A percentile compares a stretch with the other conserved stretches of the same genome.
Conservation (phyloP, 225 moss, liverwort and hornwort genomes). For the Pseudoscleropodium purum region DNA sequence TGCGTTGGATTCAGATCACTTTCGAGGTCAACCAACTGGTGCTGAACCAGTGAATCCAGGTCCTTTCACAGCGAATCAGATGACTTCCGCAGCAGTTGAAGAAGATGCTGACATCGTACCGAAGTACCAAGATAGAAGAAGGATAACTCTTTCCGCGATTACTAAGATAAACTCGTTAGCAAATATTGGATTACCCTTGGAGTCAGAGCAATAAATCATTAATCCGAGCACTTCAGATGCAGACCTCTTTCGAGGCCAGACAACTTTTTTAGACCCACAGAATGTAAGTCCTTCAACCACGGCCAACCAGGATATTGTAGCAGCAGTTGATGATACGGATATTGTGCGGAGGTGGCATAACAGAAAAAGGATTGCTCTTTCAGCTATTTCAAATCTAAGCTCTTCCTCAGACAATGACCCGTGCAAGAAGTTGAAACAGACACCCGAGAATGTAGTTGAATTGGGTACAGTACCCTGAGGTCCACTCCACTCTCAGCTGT, state of each 20-base stretch:
- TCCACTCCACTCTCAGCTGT: background rate
- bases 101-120: background rate
- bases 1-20: background rate
- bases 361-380: conserved; percentile 18
- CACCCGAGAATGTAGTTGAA: background rate
- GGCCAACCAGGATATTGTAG: background rate
- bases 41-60: background rate
- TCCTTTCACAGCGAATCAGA: background rate
- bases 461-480: background rate
- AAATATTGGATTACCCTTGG: background rate
- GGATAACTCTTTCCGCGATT: background rate
- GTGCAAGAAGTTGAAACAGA: conserved; percentile 6
- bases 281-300: background rate
- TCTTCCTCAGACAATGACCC: background rate
- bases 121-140: background rate
- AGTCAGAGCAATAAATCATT: background rate
- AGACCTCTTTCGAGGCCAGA: background rate
- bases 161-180: background rate
- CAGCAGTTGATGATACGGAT: background rate
- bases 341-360: conserved; percentile 12
- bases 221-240: background rate
- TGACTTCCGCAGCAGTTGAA: background rate
- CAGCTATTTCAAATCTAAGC: background rate
- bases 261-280: background rate
- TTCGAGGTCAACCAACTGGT: background rate